A percentile compares a stretch with the other conserved stretches of the same genome.
phyloP scores from a whole-genome alignment of 371 early-diverging fungal species.

The Blastocladiella emersonii region DNA sequence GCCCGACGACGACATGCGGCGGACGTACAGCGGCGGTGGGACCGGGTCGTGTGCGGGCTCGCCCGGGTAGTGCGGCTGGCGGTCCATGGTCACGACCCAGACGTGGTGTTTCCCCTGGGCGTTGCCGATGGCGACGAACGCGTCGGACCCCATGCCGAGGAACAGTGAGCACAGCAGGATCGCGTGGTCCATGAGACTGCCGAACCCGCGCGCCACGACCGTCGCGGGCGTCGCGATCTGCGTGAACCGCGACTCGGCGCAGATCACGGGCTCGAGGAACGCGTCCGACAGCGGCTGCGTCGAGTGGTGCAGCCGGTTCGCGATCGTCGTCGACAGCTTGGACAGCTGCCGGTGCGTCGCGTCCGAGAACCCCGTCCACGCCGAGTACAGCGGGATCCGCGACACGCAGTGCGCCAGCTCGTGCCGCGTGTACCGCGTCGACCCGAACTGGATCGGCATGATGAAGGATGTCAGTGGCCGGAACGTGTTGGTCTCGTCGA shows the following conservation, averaged over 20 bases:
- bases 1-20: too few species aligned
- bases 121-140: slow-evolving; percentile 23
- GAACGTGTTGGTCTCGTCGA: slow-evolving; percentile 22
- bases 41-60: too few species aligned
- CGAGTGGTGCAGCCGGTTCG: not conserved
- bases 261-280: not conserved
- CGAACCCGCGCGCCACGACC: slow-evolving; percentile 13
- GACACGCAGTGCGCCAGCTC: slow-evolving; percentile 17
- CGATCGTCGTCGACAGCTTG: not conserved
- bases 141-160: slow-evolving; percentile 17
- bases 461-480: slow-evolving; percentile 16
- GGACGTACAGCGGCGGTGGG: too few species aligned
- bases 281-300: not conserved
- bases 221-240: not conserved
- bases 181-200: slow-evolving; percentile 20
- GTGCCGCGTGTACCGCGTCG: slow-evolving; percentile 5
- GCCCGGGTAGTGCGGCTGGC: too few species aligned
- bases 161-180: slow-evolving; percentile 19
- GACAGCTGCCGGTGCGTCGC: not conserved
- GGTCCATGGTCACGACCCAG: slow-evolving; percentile 23
- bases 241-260: not conserved
- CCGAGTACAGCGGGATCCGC: slow-evolving; percentile 14
- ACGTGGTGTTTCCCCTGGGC: slow-evolving; percentile 17
- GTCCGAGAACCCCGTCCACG: slow-evolving; percentile 5
- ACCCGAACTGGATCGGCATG: not conserved